A percentile compares a stretch with the other conserved stretches of the same genome.
These are phyloP conservation scores for Xylaria sp. DNA, from an alignment of 2,329 filamentous ascomycete species.

Conservation along the genomic window DNA sequence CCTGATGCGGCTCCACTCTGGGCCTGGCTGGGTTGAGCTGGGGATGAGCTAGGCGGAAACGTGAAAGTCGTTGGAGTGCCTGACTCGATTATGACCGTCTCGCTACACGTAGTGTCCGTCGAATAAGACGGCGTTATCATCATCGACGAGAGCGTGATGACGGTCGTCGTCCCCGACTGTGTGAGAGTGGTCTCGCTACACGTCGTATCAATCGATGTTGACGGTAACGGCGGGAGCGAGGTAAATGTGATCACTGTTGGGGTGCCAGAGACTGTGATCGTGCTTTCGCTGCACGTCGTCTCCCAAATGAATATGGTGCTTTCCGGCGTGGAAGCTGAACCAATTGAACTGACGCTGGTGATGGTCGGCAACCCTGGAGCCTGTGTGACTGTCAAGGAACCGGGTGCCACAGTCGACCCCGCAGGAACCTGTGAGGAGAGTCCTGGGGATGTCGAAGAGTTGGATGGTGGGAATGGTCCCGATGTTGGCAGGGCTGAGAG, in stretches of 20 bases:
- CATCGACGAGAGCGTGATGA: slow-evolving; percentile 30
- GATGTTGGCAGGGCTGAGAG: slow-evolving; percentile 28
- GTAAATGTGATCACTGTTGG: slow-evolving; percentile 30
- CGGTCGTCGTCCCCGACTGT: slow-evolving; percentile 33
- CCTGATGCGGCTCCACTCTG: slow-evolving; percentile 30
- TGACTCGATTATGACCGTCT: slow-evolving; percentile 36
- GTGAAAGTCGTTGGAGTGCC: slow-evolving; percentile 29
- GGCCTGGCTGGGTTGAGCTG: slow-evolving; percentile 24
- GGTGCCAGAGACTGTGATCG: slow-evolving; percentile 36
- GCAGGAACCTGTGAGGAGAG: slow-evolving; percentile 21
- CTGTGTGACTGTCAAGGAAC: slow-evolving; percentile 22
- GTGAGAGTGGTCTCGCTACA: slow-evolving; percentile 40
- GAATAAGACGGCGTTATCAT: slow-evolving; percentile 6
- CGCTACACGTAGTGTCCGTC: slow-evolving; percentile 29
- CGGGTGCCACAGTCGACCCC: slow-evolving; percentile 16
- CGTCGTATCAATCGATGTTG: slow-evolving; percentile 35
- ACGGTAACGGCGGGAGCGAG: slow-evolving; percentile 10
- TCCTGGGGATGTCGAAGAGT: slow-evolving; percentile 27
- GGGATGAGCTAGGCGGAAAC: slow-evolving; percentile 23
- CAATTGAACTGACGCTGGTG: slow-evolving; percentile 17
- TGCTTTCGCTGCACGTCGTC: slow-evolving; percentile 38
- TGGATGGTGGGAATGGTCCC: slow-evolving; percentile 32
- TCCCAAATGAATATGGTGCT: slow-evolving; percentile 34
- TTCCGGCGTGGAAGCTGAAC: slow-evolving; percentile 23
- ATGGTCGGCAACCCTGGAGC: slow-evolving; percentile 9